phyloP scores from a whole-genome alignment of 2,329 filamentous ascomycete species.

The Alternaria gaisen region DNA sequence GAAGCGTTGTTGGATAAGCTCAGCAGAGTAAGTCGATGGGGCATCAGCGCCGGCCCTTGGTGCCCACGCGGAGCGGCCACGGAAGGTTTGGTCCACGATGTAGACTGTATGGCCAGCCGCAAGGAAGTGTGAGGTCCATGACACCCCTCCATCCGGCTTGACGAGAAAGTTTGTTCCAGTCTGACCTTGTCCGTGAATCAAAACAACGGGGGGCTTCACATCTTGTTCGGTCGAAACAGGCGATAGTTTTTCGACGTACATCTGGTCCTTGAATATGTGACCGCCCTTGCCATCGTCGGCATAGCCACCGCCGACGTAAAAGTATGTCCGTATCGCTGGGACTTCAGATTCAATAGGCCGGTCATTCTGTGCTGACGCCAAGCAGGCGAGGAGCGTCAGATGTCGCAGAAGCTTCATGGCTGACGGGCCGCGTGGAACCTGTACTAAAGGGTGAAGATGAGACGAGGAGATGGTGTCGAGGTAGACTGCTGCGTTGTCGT shows the following conservation, averaged over 20 bases:
- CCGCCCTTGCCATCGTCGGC: conserved; percentile 18
- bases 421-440: background rate
- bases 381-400: background rate
- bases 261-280: conserved; percentile 27
- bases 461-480: background rate
- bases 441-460: background rate
- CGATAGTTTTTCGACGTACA: conserved; percentile 29
- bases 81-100: conserved; percentile 57
- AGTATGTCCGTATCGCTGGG: conserved; percentile 22
- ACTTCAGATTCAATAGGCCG: background rate
- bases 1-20: conserved; percentile 10
- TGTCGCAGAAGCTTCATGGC: background rate
- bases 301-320: conserved; percentile 32
- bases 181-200: conserved; percentile 27
- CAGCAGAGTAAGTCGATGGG: conserved; percentile 5
- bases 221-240: background rate
- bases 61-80: conserved; percentile 54
- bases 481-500: background rate
- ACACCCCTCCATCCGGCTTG: conserved; percentile 59
- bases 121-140: conserved; percentile 61
- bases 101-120: conserved; percentile 58
- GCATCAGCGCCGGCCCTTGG: conserved; percentile 7
- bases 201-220: conserved; percentile 12
- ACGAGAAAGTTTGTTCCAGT: conserved; percentile 41
- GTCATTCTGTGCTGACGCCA: background rate